Evolutionary conservation across 1,139 yeast genomes (phyloP), one percentile per base, ranked within the genome.

Genomic region (Tardiomyces depauwii): DNA sequence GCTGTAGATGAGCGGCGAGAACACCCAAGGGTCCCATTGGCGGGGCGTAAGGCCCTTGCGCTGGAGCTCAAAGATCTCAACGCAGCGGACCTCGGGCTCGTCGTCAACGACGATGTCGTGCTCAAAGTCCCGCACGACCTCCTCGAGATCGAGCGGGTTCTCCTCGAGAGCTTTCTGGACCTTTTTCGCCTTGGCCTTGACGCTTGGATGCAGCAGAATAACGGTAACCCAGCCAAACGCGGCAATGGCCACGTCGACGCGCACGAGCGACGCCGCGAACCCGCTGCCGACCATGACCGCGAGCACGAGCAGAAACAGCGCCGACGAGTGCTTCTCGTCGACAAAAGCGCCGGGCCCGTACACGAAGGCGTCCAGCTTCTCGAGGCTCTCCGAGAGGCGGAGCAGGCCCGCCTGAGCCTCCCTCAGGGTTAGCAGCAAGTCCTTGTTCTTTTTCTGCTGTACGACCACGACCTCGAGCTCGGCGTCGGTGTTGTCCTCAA

Each of bases 21-120:
- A 77, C 14, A 71, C 59, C 58, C 72, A 72, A n/a, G 74, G 71
- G 23, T 68, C 70, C 85, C 93, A 88, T 39, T 72, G 68, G 4
- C 73, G 66, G 2, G 79, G 77, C 2, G 83, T 73, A 14, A 79
- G 68, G 36, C 82, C 82, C 55, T 74, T 82, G 45, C 73, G 71
- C 58, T 85, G 84, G 27, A 88, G 70, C 61, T 87, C 95, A 60
- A 72, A 88, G 0, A 88, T 68, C 57, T 87, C 95, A 7, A 85
- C 89, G 2, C 51, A 48, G 13, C 71, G 62, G 45, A 73, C 67
- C 0, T 73, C 68, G 0, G 86, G 82, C 0, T 74, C 64, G 49
- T 82, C 91, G 58, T 85, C 94, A 28, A 85, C 70, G 13, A 83
- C 71, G 32, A 81, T 72, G 48, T 76, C 79, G 42, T 63, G 56